Evolutionary conservation across 441 rosid genomes (phyloP), one percentile per base, ranked within the genome.

Genomic region (Pelargonium myrrhifolium): DNA sequence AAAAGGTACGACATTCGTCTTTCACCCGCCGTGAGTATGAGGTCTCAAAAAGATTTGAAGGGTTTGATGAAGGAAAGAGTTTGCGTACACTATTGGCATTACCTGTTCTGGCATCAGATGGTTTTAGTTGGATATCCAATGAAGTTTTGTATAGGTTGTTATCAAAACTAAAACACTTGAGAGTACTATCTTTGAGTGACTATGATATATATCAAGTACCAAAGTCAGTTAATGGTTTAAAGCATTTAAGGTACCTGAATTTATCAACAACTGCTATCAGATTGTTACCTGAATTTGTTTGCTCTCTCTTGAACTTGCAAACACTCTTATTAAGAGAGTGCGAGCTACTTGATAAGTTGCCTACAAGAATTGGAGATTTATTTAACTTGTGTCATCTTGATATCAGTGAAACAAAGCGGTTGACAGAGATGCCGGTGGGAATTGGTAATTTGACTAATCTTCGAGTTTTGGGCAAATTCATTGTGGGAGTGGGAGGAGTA

Each of bases 231-330:
- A 22, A 43, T 31, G 35, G 37, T 0, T 53, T 65, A 21, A 53
- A 37, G 20, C 74, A 72, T 42, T 9, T 72, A 24, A 69, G 68
- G 14, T 60, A 61, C 15, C 75, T 76, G 2, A 35, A 69, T n/a
- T 20, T 68, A 24, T 6, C 11, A 1, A 0, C 11, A 0, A 64
- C 17, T 21, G 0, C 0, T 0, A 0, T 31, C 66, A n/a, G 0
- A 8, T 12, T 1, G 3, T 1, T 15, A 68, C n/a, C 65, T 62
- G 31, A 58, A 7, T 58, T 7, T 2, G 9, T 0, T 43, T 56
- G 31, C 1, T 35, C 20, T 20, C 43, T 71, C n/a, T 20, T 0
- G 2, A 71, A 71, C 20, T 20, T 71, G 31, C 69, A 68, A 68
- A 55, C 39, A 1, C 17, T 75, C 20, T 11, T 67, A 10, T 0